Conservation (phyloP, 768 basidiomycete species). For the Boletus speciosus region DNA sequence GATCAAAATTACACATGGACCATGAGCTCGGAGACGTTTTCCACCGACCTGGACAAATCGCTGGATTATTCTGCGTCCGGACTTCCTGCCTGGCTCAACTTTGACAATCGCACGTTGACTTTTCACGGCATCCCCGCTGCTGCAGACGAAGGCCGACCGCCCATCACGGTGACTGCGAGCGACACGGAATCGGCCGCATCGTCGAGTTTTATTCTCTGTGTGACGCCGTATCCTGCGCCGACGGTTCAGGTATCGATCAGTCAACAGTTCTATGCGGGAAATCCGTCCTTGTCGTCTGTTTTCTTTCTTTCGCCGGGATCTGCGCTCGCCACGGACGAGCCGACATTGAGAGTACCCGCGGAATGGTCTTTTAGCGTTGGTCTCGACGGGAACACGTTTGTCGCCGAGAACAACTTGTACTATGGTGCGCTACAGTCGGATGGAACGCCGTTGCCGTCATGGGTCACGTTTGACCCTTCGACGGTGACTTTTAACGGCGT, state of each 20-base stretch:
- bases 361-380: slow-evolving; percentile 91
- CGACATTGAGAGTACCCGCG: slow-evolving; percentile 69
- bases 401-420: slow-evolving; percentile 44
- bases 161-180: slow-evolving; percentile 61
- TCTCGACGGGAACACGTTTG: slow-evolving; percentile 63
- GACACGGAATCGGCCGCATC: slow-evolving; percentile 50
- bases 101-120: slow-evolving; percentile 55
- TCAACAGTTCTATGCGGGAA: slow-evolving; percentile 58
- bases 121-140: slow-evolving; percentile 68
- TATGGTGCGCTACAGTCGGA: slow-evolving; percentile 65
- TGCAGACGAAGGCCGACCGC: slow-evolving; percentile 58
- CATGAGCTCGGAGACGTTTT: slow-evolving; percentile 64
- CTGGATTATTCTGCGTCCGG: slow-evolving; percentile 50
- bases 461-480: slow-evolving; percentile 67
- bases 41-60: slow-evolving; percentile 40
- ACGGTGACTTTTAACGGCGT: slow-evolving; percentile 78
- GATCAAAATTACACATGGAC: slow-evolving; percentile 65
- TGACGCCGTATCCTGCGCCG: slow-evolving; percentile 53
- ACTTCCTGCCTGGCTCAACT: slow-evolving; percentile 76
- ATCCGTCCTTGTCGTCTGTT: slow-evolving; percentile 72
- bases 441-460: slow-evolving; percentile 68
- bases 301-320: slow-evolving; percentile 61
- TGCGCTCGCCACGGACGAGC: slow-evolving; percentile 47
- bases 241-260: slow-evolving; percentile 49
- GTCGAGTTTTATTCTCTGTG: slow-evolving; percentile 53